Evolutionary conservation across 768 basidiomycete species (phyloP), one percentile per base, ranked within the genome.

Genomic region (Boletus insuetus): DNA sequence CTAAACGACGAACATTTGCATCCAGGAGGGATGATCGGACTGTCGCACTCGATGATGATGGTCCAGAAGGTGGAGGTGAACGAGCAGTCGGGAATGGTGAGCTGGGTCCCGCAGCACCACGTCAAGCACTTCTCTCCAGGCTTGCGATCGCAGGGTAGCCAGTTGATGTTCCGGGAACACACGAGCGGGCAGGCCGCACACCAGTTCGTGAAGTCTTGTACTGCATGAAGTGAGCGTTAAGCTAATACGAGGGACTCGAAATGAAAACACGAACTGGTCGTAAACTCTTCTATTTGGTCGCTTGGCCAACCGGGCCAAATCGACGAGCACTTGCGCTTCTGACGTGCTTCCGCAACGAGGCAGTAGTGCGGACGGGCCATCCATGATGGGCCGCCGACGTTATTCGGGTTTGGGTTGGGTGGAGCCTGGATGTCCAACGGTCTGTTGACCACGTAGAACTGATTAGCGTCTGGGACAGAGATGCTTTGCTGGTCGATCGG

Each of bases 11-110:
- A 16, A 59, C 55, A 59, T 49, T 34, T 48, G 20, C 12, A 49
- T 4, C 42, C 50, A 16, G 55, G 14, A 11, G 55, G 58, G 26
- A 49, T 52, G 32, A 45, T 22, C 4, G 31, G 12, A 26, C 26
- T 59, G 38, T 48, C 41, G n/a, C 58, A 56, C 17, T 56, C 55
- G 20, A 59, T 11, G 19, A 59, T 56, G 42, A 56, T 51, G 31
- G 58, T 56, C 40, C 45, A 58, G 54, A 51, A 58, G 4, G 45
- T 9, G 24, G 20, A 56, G n/a, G 16, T 12, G 14, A 14, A 52
- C 7, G 46, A 16, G 16, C 31, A 20, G 4, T 56, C 46, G 1
- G 58, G 54, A 22, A 58, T 47, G 35, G 19, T 17, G 26, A 58
- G 50, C 6, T n/a, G 58, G 11, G 58, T 55, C 20, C 2, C 13